Percentiles rank a stretch among this genome's conserved stretches.
phyloP scores from a whole-genome alignment of 2,329 filamentous ascomycete species.

The Xylaria sp. region DNA sequence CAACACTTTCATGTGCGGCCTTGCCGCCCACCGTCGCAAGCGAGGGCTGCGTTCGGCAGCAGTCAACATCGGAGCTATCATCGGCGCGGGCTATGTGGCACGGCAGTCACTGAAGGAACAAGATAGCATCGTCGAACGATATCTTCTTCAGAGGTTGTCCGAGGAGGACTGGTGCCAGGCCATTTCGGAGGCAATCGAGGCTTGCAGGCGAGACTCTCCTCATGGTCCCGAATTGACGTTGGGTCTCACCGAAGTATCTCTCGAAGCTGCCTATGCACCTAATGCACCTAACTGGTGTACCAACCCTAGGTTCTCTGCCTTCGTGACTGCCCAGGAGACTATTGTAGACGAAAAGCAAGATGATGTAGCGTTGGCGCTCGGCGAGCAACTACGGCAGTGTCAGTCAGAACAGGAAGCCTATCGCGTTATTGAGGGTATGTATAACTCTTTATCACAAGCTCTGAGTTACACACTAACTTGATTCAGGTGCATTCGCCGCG shows the following conservation, averaged over 20 bases:
- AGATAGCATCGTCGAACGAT: background rate
- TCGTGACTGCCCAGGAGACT: background rate
- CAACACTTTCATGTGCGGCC: background rate
- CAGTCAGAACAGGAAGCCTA: background rate
- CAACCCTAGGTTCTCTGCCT: constrained; percentile 2
- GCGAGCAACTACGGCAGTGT: background rate
- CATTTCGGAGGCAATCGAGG: background rate
- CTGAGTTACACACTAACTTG: background rate
- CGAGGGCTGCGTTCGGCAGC: background rate
- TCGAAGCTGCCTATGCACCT: background rate
- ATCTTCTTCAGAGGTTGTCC: background rate
- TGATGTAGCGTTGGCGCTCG: background rate
- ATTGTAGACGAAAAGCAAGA: constrained; percentile 7
- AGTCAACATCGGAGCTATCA: background rate
- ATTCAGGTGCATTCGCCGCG: background rate
- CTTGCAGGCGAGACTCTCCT: background rate
- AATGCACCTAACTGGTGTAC: background rate
- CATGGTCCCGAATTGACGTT: background rate
- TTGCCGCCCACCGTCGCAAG: background rate
- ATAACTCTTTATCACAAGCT: background rate
- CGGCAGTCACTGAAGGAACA: background rate
- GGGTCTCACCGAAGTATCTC: background rate
- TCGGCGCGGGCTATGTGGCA: background rate
- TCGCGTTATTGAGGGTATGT: background rate
- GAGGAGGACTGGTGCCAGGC: background rate